Percentiles rank a stretch among this genome's conserved stretches.
Evolutionary conservation across 257 asterid genomes (phyloP).

Genomic region (Gentiana dahurica): DNA sequence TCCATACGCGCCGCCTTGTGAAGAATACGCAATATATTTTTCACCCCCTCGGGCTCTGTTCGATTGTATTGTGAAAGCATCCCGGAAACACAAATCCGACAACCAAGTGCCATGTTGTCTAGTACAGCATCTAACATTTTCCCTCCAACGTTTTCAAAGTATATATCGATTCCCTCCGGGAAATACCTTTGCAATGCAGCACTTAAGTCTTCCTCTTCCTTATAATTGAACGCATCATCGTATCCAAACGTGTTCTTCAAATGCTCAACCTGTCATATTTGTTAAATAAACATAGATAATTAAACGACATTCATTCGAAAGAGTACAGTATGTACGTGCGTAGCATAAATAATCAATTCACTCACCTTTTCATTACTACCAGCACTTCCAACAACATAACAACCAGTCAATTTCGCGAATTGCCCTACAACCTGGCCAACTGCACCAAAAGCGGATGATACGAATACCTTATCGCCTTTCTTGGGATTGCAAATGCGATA

Average conservation of each 20-base stretch:
- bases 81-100: constrained; percentile 13
- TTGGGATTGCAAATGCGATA: constrained; percentile 9
- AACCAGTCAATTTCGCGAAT: no score
- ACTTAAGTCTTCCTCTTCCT: constrained; percentile 6
- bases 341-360: no score
- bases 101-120: constrained; percentile 7
- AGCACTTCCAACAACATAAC: neutral
- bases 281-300: no score
- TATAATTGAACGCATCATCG: constrained; percentile 17
- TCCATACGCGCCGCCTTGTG: constrained; percentile 5
- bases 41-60: constrained; percentile 2
- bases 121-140: no score
- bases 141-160: no score
- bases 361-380: constrained; percentile 13
- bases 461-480: constrained; percentile 15
- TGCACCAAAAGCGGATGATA: constrained; percentile 15
- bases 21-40: constrained; percentile 16
- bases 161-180: neutral
- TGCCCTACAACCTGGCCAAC: constrained; percentile 18
- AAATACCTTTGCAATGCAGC: constrained; percentile 13
- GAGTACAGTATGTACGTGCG: no score
- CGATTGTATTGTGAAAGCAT: constrained; percentile 17
- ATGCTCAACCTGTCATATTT: constrained; percentile 27
- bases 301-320: no score
- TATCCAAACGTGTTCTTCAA: constrained; percentile 42